phyloP scores from a whole-genome alignment of 805 yeast genomes.

The Sugiyamaella smithiae region DNA sequence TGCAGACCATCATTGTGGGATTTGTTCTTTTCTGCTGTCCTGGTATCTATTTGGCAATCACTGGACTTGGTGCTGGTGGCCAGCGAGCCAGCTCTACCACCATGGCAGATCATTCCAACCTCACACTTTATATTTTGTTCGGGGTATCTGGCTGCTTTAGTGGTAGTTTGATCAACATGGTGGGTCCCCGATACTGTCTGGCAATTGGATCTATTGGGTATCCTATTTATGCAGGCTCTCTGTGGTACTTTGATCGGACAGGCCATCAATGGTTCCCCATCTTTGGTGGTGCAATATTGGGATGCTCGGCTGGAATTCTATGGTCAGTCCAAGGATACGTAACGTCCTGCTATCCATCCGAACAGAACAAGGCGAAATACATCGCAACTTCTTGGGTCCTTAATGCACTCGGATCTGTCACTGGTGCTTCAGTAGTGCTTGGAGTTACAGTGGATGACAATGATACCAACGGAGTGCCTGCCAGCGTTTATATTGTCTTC shows the following conservation, averaged over 20 bases:
- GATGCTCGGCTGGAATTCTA: conserved; percentile 8
- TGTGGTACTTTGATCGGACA: conserved; percentile 43
- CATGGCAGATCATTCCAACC: conserved; percentile 8
- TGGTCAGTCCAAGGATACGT: conserved; percentile 43
- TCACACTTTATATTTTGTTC: conserved; percentile 2
- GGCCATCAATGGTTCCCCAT: conserved; percentile 44
- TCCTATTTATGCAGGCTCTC: conserved; percentile 44
- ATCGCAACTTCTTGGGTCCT: conserved; percentile 57
- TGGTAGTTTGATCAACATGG: conserved; percentile 50
- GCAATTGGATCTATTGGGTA: conserved; percentile 48
- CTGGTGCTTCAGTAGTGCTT: conserved; percentile 56
- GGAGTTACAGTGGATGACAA: conserved; percentile 1
- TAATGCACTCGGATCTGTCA: conserved; percentile 58
- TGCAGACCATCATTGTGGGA: conserved; percentile 1
- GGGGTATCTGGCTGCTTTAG: conserved; percentile 46
- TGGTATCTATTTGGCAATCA: conserved; percentile 6
- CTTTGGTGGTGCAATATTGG: conserved; percentile 9
- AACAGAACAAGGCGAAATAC: conserved; percentile 49
- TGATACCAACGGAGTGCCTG: conserved; percentile 7
- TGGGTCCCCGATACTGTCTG: conserved; percentile 40
- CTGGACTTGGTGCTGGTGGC: conserved; percentile 13
- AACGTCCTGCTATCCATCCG: conserved; percentile 55
- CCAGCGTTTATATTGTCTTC: conserved; percentile 9
- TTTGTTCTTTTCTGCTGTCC: conserved; percentile 6
- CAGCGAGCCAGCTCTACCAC: conserved; percentile 9